Evolutionary conservation across 73 alveolate genomes (phyloP), one percentile per base, ranked within the genome.

Genomic region (Chromera velia): DNA sequence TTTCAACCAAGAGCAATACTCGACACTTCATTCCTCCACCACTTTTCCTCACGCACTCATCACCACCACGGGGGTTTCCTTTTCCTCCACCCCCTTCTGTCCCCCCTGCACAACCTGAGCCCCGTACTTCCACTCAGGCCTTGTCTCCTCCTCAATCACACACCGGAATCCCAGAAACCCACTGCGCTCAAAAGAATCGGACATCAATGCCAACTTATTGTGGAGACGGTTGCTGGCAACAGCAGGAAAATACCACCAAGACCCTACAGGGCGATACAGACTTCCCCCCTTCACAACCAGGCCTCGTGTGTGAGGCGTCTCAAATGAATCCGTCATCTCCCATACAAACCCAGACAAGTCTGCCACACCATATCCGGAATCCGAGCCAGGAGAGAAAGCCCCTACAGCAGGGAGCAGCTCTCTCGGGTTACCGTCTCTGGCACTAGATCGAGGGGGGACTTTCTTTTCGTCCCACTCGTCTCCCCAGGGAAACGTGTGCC

Each of bases 401-500:
- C 7, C 70, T 26, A 55, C 70, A 55, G 27, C 70, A 55, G 27
- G 32, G 27, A 13, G 32, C 22, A 55, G 32, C 22, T 1, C 70
- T 26, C 22, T 30, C 22, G 27, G 32, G 27, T 26, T 30, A 55
- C 7, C 70, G 27, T 26, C 70, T 26, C 7, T 30, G 27, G 27
- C 70, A 55, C 22, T 30, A 55, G 1, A 0, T 13, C 30, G 29
- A 7, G 1, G 22, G 33, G 4, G 33, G 1, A 33, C 17, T 46
- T 0, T 0, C 22, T 0, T 34, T 29, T 34, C 7, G n/a, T 70
- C 75, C 63, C 75, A 30, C 47, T 70, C 63, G 30, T 77, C 22
- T 28, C 84, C 84, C 84, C 84, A 77, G 6, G 84, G 84, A 67
- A 67, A 77, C n/a, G 29, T 31, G 33, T 65, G 75, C 4, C 84